Percentiles rank a stretch among this genome's conserved stretches.
phyloP scores from a whole-genome alignment of 768 basidiomycete species.

The Boletus eberwhitei region DNA sequence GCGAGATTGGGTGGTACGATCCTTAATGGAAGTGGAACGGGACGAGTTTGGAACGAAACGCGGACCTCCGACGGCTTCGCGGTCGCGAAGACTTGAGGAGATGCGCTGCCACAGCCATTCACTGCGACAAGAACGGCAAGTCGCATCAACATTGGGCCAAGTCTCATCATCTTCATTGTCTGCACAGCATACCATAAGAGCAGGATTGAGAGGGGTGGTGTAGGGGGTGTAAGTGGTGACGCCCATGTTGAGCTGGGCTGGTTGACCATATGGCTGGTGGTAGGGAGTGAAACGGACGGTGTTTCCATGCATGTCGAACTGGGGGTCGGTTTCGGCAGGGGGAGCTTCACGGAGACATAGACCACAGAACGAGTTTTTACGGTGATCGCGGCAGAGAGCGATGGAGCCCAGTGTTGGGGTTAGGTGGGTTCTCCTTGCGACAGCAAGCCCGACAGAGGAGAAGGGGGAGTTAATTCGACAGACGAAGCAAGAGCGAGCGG shows the following conservation, averaged over 20 bases:
- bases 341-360: slow-evolving; percentile 67
- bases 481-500: slow-evolving; percentile 52
- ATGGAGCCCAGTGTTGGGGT: slow-evolving; percentile 46
- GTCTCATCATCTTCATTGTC: slow-evolving; percentile 74
- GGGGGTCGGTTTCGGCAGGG: slow-evolving; percentile 37
- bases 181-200: slow-evolving; percentile 44
- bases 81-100: slow-evolving; percentile 44
- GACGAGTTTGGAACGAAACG: slow-evolving; percentile 26
- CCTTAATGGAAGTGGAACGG: slow-evolving; percentile 10
- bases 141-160: slow-evolving; percentile 62
- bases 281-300: slow-evolving; percentile 30
- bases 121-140: slow-evolving; percentile 62
- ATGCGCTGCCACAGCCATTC: slow-evolving; percentile 67
- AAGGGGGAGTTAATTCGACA: slow-evolving; percentile 67
- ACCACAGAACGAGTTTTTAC: slow-evolving; percentile 60
- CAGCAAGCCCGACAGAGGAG: slow-evolving; percentile 46
- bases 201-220: slow-evolving; percentile 22
- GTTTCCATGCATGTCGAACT: slow-evolving; percentile 33
- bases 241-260: slow-evolving; percentile 17
- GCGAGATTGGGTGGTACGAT: slow-evolving; percentile 19
- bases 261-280: slow-evolving; percentile 29
- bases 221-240: slow-evolving; percentile 27
- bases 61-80: slow-evolving; percentile 55
- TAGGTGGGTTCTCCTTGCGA: slow-evolving; percentile 43
- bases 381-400: slow-evolving; percentile 61